Percentiles rank a stretch among this genome's conserved stretches.
Evolutionary conservation across 2,329 filamentous ascomycete species (phyloP).

Genomic region (Aspergillus oerlinghausenensis): DNA sequence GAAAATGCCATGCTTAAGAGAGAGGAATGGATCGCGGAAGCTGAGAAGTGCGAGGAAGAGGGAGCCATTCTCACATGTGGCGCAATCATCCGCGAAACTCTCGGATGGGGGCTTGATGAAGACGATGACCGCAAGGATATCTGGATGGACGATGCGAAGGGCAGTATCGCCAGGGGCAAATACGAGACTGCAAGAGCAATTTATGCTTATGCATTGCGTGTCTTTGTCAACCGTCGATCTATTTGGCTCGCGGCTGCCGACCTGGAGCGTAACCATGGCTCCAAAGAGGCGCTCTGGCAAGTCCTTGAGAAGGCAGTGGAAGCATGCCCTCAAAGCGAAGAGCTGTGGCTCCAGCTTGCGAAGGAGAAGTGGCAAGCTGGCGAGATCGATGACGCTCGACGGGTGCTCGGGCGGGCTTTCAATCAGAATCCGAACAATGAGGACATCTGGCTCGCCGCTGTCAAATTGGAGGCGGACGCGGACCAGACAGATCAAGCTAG

Average conservation of each 20-base stretch:
- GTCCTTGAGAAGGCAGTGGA: constrained; percentile 91
- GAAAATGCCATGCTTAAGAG: constrained; percentile 95
- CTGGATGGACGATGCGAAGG: constrained; percentile 89
- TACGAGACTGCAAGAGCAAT: constrained; percentile 92
- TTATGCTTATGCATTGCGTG: constrained; percentile 81
- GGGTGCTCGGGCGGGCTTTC: constrained; percentile 84
- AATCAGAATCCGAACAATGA: constrained; percentile 95
- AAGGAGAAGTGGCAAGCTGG: constrained; percentile 91
- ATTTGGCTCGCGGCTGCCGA: constrained; percentile 90
- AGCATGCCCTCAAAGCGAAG: constrained; percentile 84
- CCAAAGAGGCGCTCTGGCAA: constrained; percentile 74
- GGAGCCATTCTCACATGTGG: constrained; percentile 81
- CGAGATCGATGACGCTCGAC: constrained; percentile 78
- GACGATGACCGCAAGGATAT: constrained; percentile 94
- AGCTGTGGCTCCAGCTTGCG: constrained; percentile 92
- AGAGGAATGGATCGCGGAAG: constrained; percentile 94
- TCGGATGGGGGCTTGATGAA: constrained; percentile 90
- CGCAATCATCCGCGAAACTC: constrained; percentile 84
- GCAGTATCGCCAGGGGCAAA: constrained; percentile 71
- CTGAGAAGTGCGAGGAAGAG: constrained; percentile 90
- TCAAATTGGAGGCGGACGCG: constrained; percentile 92
- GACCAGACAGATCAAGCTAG: constrained; percentile 76
- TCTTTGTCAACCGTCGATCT: constrained; percentile 83
- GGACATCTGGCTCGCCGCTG: constrained; percentile 94
- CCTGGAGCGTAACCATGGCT: constrained; percentile 83